Percentiles rank a stretch among this genome's conserved stretches.
Evolutionary conservation across 1,284 basidiomycete genomes (phyloP).

Genomic region (Ceratobasidium sp.): DNA sequence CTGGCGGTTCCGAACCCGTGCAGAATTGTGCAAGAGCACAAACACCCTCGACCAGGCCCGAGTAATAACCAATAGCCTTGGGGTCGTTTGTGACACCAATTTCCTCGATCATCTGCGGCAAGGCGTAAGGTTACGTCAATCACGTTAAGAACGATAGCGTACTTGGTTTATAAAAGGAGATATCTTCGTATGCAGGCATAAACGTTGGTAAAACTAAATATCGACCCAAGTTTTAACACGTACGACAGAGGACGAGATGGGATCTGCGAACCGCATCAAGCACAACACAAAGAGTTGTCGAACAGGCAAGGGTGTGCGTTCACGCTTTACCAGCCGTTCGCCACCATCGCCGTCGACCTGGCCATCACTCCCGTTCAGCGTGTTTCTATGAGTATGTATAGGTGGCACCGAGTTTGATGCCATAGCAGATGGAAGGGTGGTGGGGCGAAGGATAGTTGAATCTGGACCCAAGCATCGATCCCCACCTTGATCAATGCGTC

Average conservation of each 20-base stretch:
- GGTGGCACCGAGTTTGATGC: not conserved
- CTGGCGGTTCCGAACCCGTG: slow-evolving; percentile 27
- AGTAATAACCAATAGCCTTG: slow-evolving; percentile 54
- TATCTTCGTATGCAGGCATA: not conserved
- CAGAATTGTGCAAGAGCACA: slow-evolving; percentile 54
- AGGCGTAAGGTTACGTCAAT: not conserved
- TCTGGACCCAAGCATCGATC: too few species aligned
- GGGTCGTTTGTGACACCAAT: slow-evolving; percentile 56
- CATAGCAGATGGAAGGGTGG: not conserved
- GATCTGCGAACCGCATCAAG: slow-evolving; percentile 55
- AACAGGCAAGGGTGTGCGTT: slow-evolving; percentile 52
- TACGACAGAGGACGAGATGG: slow-evolving; percentile 49
- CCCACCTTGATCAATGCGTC: not conserved
- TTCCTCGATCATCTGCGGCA: slow-evolving; percentile 56
- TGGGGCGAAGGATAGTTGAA: not conserved
- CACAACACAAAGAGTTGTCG: slow-evolving; percentile 56
- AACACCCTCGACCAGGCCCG: slow-evolving; percentile 54
- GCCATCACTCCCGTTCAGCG: not conserved
- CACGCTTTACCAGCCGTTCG: not conserved
- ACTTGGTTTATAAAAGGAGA: slow-evolving; percentile 27
- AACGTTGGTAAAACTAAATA: not conserved
- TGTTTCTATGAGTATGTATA: not conserved
- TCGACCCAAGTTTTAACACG: not conserved
- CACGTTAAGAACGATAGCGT: not conserved
- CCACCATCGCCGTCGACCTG: not conserved